phyloP scores from a whole-genome alignment of 192 early-diverging fungal genomes.

The Spinellus fusiger region DNA sequence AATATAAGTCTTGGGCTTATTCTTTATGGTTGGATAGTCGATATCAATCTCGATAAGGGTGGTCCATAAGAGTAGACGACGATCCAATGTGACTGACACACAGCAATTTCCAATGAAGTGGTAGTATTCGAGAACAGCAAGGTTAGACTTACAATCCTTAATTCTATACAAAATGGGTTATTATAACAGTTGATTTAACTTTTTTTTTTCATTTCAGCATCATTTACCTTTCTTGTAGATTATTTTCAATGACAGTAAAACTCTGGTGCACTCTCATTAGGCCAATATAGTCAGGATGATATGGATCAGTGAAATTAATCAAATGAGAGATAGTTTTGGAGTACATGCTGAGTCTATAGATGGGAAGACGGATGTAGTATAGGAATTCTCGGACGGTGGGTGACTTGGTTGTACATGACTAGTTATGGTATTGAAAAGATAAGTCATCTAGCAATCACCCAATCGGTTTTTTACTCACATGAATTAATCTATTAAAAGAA shows the following conservation, averaged over 20 bases:
- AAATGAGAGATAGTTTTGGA: background rate
- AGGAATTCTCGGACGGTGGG: too few species aligned
- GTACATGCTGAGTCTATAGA: background rate
- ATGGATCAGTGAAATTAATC: conserved; percentile 7
- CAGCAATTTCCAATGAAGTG: background rate
- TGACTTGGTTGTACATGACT: background rate
- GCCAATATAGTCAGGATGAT: conserved; percentile 17
- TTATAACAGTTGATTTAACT: too few species aligned
- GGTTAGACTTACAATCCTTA: conserved; percentile 4
- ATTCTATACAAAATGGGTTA: conserved; percentile 6
- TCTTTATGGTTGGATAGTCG: background rate
- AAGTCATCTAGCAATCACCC: background rate
- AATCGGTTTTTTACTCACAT: too few species aligned
- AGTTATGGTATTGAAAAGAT: background rate
- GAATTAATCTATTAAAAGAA: conserved; percentile 3
- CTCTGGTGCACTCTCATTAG: background rate
- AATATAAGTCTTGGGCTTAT: conserved; percentile 13
- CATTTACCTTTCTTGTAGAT: conserved; percentile 7
- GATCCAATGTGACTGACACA: conserved; percentile 2
- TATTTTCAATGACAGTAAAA: background rate
- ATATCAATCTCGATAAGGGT: conserved; percentile 14
- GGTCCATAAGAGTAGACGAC: conserved; percentile 10
- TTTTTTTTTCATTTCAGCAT: too few species aligned
- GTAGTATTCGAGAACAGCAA: conserved; percentile 1
- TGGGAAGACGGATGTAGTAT: conserved; percentile 10